Evolutionary conservation across 208 protist species (phyloP).

Genomic region (Wallacemonas sp.): DNA sequence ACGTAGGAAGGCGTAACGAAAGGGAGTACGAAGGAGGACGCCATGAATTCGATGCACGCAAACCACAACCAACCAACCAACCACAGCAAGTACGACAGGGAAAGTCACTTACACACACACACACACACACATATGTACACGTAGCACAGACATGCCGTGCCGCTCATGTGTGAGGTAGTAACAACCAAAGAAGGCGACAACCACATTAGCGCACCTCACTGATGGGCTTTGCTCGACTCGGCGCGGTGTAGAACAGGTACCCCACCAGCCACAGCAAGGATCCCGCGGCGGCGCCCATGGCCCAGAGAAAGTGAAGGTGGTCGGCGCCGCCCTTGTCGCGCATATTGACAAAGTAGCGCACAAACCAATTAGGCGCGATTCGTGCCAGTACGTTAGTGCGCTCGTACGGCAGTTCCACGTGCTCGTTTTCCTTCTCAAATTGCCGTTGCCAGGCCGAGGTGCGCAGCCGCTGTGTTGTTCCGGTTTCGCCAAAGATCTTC

Average conservation of each 20-base stretch:
- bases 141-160: too few species aligned
- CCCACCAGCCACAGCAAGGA: constrained; percentile 40
- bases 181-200: not conserved
- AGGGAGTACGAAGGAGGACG: too few species aligned
- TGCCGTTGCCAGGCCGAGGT: constrained; percentile 83
- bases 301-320: constrained; percentile 33
- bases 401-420: constrained; percentile 82
- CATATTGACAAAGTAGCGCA: constrained; percentile 78
- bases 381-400: constrained; percentile 68
- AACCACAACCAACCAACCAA: too few species aligned
- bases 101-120: not conserved
- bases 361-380: constrained; percentile 82
- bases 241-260: constrained; percentile 79
- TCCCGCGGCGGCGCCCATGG: constrained; percentile 17
- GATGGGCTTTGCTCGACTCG: constrained; percentile 47
- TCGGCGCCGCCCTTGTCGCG: constrained; percentile 75
- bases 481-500: constrained; percentile 60
- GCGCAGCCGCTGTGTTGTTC: constrained; percentile 47
- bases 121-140: not conserved
- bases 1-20: too few species aligned
- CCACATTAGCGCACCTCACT: constrained; percentile 50
- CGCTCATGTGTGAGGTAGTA: too few species aligned
- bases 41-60: too few species aligned
- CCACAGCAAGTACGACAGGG: constrained; percentile 14
- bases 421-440: constrained; percentile 85